phyloP scores from a whole-genome alignment of 1,139 yeast species.

The Wickerhamomyces sp. region DNA sequence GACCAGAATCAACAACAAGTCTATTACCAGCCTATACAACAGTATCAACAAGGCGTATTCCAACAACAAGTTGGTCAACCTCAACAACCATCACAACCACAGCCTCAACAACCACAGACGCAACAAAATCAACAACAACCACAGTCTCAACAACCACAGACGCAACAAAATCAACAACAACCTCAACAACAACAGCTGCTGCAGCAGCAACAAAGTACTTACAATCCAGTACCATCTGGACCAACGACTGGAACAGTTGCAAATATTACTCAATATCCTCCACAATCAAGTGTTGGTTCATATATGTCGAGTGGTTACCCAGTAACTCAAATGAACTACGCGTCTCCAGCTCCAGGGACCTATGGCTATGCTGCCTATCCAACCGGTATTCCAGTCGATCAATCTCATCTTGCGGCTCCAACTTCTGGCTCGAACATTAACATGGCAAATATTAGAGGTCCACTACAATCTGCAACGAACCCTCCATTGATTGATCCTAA shows the following conservation, averaged over 20 bases:
- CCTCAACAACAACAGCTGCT: constrained; percentile 13
- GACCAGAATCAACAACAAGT: not conserved
- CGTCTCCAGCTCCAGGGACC: constrained; percentile 1
- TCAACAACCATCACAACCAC: constrained; percentile 13
- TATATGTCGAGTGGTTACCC: constrained; percentile 4
- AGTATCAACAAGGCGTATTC: constrained; percentile 14
- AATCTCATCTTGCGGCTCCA: constrained; percentile 5
- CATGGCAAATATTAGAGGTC: constrained; percentile 10
- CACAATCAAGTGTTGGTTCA: not conserved
- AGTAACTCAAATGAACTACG: constrained; percentile 7
- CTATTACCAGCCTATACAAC: constrained; percentile 4
- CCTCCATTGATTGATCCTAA: constrained; percentile 16
- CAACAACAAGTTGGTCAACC: constrained; percentile 8
- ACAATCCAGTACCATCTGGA: not conserved
- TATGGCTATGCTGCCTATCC: constrained; percentile 13
- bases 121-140: constrained; percentile 16
- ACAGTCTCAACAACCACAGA: constrained; percentile 13
- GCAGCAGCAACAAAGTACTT: constrained; percentile 2
- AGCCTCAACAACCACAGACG: constrained; percentile 13
- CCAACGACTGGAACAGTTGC: not conserved
- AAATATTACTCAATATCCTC: not conserved
- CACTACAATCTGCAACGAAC: constrained; percentile 8
- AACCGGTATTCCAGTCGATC: constrained; percentile 6
- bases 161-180: constrained; percentile 15
- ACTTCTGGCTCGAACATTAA: constrained; percentile 9